Conservation (phyloP, 129 eudicot species). For the Ambrosia trifida region DNA sequence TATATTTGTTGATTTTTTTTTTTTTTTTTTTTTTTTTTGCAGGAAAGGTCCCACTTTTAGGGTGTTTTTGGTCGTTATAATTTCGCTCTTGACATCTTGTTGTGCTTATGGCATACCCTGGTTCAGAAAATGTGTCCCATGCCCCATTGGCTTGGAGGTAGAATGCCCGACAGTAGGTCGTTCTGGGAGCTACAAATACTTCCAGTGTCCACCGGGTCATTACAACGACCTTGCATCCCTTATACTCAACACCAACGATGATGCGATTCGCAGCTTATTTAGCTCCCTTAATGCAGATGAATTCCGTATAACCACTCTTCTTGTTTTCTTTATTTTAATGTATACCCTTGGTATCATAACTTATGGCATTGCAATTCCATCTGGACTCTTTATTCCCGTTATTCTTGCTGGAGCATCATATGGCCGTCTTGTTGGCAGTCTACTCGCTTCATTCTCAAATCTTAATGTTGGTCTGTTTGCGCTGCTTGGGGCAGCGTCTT, state of each 20-base stretch:
- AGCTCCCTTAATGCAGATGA: slow-evolving; percentile 46
- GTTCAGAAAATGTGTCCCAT: slow-evolving; percentile 71
- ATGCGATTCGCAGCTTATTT: slow-evolving; percentile 80
- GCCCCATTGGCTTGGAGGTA: slow-evolving; percentile 52
- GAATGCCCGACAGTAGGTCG: slow-evolving; percentile 73
- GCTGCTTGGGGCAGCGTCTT: slow-evolving; percentile 93
- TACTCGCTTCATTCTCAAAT: slow-evolving; percentile 51
- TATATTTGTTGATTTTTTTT: slow-evolving; percentile 18
- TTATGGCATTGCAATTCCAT: slow-evolving; percentile 95
- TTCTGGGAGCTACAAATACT: slow-evolving; percentile 74
- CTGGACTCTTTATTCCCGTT: slow-evolving; percentile 96
- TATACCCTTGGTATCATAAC: slow-evolving; percentile 76
- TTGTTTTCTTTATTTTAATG: slow-evolving; percentile 56
- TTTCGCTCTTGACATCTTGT: slow-evolving; percentile 82
- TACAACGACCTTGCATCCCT: slow-evolving; percentile 98
- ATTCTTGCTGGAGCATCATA: slow-evolving; percentile 91
- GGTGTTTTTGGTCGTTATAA: slow-evolving; percentile 54
- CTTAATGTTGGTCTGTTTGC: slow-evolving; percentile 85
- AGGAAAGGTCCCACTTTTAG: slow-evolving; percentile 80
- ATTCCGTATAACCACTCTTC: slow-evolving; percentile 64
- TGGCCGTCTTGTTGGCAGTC: slow-evolving; percentile 76
- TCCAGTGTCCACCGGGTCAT: slow-evolving; percentile 78
- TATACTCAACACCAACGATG: slow-evolving; percentile 88
- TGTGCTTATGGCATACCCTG: slow-evolving; percentile 90
- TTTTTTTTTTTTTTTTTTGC: slow-evolving; percentile 42